Conservation (phyloP, 225 moss, liverwort and hornwort species). For the Polytrichum formosum region DNA sequence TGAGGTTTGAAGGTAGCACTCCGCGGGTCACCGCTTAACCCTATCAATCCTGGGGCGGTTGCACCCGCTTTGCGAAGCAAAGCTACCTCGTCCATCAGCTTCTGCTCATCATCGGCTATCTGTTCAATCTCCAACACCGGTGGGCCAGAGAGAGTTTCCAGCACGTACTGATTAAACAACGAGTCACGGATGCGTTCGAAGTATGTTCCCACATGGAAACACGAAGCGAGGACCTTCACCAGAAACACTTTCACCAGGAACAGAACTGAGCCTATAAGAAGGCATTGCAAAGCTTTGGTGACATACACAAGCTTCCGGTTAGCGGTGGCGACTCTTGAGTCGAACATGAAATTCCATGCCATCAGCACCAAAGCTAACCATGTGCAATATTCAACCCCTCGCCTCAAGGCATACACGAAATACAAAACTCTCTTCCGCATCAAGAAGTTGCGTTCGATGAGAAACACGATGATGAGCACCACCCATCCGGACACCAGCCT, state of each 20-base stretch:
- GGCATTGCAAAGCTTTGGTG: conserved; percentile 44
- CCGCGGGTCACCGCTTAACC: conserved; percentile 23
- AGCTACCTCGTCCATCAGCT: conserved; percentile 40
- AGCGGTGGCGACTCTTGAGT: conserved; percentile 27
- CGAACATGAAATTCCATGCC: conserved; percentile 53
- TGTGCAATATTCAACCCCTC: conserved; percentile 43
- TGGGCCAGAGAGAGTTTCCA: conserved; percentile 49
- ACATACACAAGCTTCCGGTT: conserved; percentile 29
- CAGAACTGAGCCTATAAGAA: conserved; percentile 39
- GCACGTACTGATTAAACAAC: conserved; percentile 53
- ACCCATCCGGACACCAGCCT: conserved; percentile 51
- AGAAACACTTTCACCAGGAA: conserved; percentile 41
- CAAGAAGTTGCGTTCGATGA: conserved; percentile 53
- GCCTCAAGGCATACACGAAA: conserved; percentile 57
- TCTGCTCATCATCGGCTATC: conserved; percentile 40
- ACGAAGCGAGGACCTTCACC: conserved; percentile 56
- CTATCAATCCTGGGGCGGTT: conserved; percentile 33
- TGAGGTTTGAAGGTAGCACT: not conserved
- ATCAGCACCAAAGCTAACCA: conserved; percentile 65
- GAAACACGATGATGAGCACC: conserved; percentile 38
- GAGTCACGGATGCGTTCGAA: conserved; percentile 65
- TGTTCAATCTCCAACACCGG: conserved; percentile 38
- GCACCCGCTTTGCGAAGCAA: conserved; percentile 42
- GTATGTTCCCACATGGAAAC: conserved; percentile 55
- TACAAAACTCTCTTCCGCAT: conserved; percentile 46